These are phyloP conservation scores for Vigna radiata DNA, from an alignment of 306 rosid genomes.

Conservation along the genomic window DNA sequence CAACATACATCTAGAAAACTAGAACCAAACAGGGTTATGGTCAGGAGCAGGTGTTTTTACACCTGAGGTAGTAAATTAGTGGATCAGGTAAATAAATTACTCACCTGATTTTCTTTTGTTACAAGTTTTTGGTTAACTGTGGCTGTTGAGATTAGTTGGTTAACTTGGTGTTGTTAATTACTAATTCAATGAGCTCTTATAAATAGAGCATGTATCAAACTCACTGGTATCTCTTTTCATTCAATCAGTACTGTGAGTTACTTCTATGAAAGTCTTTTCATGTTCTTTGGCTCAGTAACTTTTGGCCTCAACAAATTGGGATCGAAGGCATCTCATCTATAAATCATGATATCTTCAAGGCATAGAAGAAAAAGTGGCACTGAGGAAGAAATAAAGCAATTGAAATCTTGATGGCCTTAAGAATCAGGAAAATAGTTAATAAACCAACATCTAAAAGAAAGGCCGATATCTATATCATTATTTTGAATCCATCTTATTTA, in stretches of 20 bases:
- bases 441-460: background rate
- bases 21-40: too few relatives aligned
- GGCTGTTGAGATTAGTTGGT: background rate
- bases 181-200: background rate
- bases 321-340: background rate
- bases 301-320: background rate
- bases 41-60: background rate
- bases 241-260: background rate
- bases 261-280: background rate
- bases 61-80: background rate
- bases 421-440: background rate
- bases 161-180: background rate
- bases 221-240: background rate
- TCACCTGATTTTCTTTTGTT: background rate
- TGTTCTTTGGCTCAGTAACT: background rate
- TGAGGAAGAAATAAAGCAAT: background rate
- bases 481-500: conserved; percentile 5
- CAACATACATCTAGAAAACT: too few relatives aligned
- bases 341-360: background rate
- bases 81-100: background rate
- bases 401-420: conserved; percentile 1
- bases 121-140: background rate
- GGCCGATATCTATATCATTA: background rate
- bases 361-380: background rate
- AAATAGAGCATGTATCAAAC: background rate